Evolutionary conservation across 192 early-diverging fungal species (phyloP).

Genomic region (Gamsiella multidivaricata): DNA sequence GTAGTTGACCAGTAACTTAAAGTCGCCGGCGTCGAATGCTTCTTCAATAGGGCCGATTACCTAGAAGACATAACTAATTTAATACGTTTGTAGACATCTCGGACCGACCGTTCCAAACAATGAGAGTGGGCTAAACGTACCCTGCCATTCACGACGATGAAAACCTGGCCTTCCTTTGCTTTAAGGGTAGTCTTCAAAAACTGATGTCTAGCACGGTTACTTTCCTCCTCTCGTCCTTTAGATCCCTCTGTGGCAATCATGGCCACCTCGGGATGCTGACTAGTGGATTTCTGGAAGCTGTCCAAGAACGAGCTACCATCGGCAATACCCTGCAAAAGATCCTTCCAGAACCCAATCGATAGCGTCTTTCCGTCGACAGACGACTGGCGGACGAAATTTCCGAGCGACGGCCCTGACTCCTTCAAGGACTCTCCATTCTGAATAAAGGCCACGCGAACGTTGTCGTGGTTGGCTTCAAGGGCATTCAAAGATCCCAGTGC

Average conservation of each 20-base stretch:
- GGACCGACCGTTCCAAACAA: not conserved
- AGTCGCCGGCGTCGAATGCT: slow-evolving; percentile 65
- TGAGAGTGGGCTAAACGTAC: slow-evolving; percentile 37
- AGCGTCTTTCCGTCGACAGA: slow-evolving; percentile 27
- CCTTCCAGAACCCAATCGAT: slow-evolving; percentile 42
- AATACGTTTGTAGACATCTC: not conserved
- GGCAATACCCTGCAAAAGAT: slow-evolving; percentile 12
- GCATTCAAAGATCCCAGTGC: slow-evolving; percentile 62
- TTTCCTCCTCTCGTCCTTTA: slow-evolving; percentile 23
- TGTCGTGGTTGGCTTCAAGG: slow-evolving; percentile 38
- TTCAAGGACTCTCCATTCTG: slow-evolving; percentile 57
- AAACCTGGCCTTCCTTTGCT: slow-evolving; percentile 20
- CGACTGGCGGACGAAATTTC: slow-evolving; percentile 34
- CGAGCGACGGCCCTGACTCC: slow-evolving; percentile 8
- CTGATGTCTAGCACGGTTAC: not conserved
- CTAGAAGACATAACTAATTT: slow-evolving; percentile 17
- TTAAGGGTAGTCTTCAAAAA: slow-evolving; percentile 33
- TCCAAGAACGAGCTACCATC: slow-evolving; percentile 4
- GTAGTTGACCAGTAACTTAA: slow-evolving; percentile 65
- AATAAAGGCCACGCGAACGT: slow-evolving; percentile 60
- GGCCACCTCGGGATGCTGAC: slow-evolving; percentile 21
- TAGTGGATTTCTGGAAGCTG: slow-evolving; percentile 2
- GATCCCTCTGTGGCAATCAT: slow-evolving; percentile 30
- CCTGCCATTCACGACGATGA: slow-evolving; percentile 73
- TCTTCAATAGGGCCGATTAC: slow-evolving; percentile 63